Conservation (phyloP, 768 basidiomycete species). For the Rossbeevera mucosa region DNA sequence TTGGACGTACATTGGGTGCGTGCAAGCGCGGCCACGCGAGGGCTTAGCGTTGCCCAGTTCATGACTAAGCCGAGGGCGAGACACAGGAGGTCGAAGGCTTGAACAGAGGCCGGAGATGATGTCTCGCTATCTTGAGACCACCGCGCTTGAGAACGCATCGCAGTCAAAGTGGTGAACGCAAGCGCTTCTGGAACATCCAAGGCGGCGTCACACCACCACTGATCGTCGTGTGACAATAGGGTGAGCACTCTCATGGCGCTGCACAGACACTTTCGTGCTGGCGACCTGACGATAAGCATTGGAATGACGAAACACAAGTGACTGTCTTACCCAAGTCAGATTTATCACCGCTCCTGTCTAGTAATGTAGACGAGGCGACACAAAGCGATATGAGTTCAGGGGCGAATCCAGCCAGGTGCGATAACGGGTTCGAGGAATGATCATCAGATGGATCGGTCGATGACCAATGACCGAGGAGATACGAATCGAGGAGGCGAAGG, state of each 20-base stretch:
- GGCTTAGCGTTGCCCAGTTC: slow-evolving; percentile 64
- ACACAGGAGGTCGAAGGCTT: slow-evolving; percentile 65
- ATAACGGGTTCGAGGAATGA: slow-evolving; percentile 3
- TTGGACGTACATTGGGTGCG: slow-evolving; percentile 46
- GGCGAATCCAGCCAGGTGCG: slow-evolving; percentile 30
- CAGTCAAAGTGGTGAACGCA: slow-evolving; percentile 44
- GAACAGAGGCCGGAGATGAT: slow-evolving; percentile 23
- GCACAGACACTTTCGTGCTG: slow-evolving; percentile 49
- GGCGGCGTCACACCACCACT: slow-evolving; percentile 52
- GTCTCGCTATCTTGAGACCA: slow-evolving; percentile 16
- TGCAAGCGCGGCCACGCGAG: slow-evolving; percentile 42
- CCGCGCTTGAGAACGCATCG: slow-evolving; percentile 36
- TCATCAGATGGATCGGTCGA: slow-evolving; percentile 13
- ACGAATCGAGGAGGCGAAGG: slow-evolving; percentile 57
- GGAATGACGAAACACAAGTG: neutral
- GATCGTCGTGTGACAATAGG: slow-evolving; percentile 61
- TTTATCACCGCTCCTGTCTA: slow-evolving; percentile 20
- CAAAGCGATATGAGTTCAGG: slow-evolving; percentile 50
- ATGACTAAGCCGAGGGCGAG: slow-evolving; percentile 72
- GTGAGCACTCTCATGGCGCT: slow-evolving; percentile 63
- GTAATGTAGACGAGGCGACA: slow-evolving; percentile 42
- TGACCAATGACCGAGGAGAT: slow-evolving; percentile 57
- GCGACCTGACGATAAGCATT: neutral
- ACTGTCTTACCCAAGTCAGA: slow-evolving; percentile 15
- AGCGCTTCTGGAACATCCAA: slow-evolving; percentile 44